Base-by-base conservation (phyloP, 257 asterid genomes). In the Capsicum baccatum region DNA sequence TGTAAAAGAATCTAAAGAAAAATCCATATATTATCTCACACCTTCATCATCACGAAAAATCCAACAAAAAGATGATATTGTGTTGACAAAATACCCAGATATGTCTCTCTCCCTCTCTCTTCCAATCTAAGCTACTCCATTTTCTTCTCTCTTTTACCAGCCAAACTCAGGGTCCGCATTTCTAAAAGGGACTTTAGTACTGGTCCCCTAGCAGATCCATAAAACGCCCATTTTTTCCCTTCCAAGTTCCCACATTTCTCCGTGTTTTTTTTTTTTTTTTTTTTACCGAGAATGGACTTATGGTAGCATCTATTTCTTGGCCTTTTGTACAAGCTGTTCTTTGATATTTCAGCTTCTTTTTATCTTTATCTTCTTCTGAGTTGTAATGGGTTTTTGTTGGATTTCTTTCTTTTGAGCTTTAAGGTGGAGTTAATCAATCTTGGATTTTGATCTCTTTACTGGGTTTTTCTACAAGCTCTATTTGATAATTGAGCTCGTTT, bases 161-260 rank as follows among this genome's bases (percentile, higher is more conserved):
- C 9, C 56, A 71, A 57, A 19, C 79, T 9, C 70, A 33, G 47
- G 44, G 21, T 37, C 9, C 33, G 58, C 39, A 17, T 59, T 78
- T 62, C 62, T 37, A 17, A 63, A 48, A 13, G 48, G 74, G 12
- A 13, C 74, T 66, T 37, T 26, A 26, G 33, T n/a, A 66, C 35
- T 66, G 84, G 84, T 35, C 84, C 84, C 79, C 44, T 26, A 33
- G 9, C 79, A 82, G 79, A 66, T 82, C 84, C 55, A 6, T 17
- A 66, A 66, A 52, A 82, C 79, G 79, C 84, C 84, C 84, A 63
- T 50, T 64, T 81, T 52, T 44, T 60, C 5, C 44, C 44, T 39
- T 39, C 44, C 44, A 3, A 39, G 44, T 39, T 39, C 44, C 44
- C 44, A 39, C 76, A 48, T 81, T 26, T 48, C 12, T 56, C 59